These are phyloP conservation scores for Vickermania spadyakhi DNA, from an alignment of 208 protist genomes.

Conservation along the genomic window DNA sequence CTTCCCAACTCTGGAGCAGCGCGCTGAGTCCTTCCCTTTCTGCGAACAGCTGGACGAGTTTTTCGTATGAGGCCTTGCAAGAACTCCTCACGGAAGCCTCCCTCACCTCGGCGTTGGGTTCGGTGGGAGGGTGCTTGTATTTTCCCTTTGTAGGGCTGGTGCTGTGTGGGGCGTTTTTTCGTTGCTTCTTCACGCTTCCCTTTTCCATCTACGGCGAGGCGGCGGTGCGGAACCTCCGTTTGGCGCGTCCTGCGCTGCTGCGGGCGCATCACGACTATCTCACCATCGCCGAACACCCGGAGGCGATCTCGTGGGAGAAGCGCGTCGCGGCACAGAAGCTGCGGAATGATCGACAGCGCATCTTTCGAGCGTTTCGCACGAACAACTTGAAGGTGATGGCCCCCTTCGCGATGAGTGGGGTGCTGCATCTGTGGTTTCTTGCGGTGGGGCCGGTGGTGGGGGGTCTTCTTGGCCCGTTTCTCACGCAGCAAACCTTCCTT, in stretches of 20 bases:
- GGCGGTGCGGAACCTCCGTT: slow-evolving; percentile 45
- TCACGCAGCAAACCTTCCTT: not conserved
- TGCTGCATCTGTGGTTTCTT: slow-evolving; percentile 4
- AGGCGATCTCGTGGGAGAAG: slow-evolving; percentile 76
- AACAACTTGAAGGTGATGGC: slow-evolving; percentile 67
- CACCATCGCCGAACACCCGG: slow-evolving; percentile 54
- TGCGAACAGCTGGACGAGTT: not conserved
- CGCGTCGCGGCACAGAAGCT: slow-evolving; percentile 73
- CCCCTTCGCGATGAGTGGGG: slow-evolving; percentile 29
- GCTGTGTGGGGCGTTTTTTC: slow-evolving; percentile 42
- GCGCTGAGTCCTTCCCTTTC: not conserved
- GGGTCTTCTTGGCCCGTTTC: not conserved
- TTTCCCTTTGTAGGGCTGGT: slow-evolving; percentile 36
- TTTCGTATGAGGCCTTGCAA: not conserved
- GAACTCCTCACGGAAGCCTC: not conserved
- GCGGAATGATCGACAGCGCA: slow-evolving; percentile 68
- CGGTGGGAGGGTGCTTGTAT: not conserved
- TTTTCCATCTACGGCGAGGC: slow-evolving; percentile 73
- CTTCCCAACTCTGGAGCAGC: not conserved
- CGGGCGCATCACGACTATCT: slow-evolving; percentile 49
- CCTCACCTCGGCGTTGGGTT: not conserved
- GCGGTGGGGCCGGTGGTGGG: not conserved
- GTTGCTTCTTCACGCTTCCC: slow-evolving; percentile 30
- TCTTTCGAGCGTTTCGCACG: slow-evolving; percentile 60
- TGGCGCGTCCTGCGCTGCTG: slow-evolving; percentile 65